These are phyloP conservation scores for Backusella tuberculispora DNA, from an alignment of 192 early-diverging fungal species.

Conservation along the genomic window DNA sequence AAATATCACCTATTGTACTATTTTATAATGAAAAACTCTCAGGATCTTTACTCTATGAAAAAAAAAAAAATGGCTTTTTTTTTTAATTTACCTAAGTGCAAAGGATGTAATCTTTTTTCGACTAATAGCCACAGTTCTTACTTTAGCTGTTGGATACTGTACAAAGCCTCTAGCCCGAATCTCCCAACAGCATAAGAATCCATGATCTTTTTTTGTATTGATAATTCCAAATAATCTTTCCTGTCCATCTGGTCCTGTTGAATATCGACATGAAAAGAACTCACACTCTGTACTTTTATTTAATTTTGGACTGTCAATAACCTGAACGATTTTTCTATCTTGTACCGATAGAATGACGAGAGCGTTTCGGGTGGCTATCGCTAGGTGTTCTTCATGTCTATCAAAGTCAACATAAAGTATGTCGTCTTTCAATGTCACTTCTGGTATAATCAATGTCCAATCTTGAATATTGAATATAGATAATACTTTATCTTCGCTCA, in stretches of 20 bases:
- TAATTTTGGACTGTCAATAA: constrained; percentile 22
- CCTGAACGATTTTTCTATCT: constrained; percentile 14
- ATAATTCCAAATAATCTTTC: constrained; percentile 17
- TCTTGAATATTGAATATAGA: neutral
- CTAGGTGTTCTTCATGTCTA: neutral
- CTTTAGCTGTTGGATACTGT: constrained; percentile 20
- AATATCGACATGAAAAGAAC: constrained; percentile 17
- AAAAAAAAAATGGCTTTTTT: too few relatives aligned
- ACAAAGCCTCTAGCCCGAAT: neutral
- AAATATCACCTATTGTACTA: constrained; percentile 5
- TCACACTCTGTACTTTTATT: constrained; percentile 20
- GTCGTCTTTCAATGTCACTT: neutral
- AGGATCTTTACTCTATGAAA: neutral
- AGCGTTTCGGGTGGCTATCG: neutral
- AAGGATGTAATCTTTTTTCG: constrained; percentile 20
- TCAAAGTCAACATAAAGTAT: constrained; percentile 17
- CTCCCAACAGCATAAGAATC: constrained; percentile 24
- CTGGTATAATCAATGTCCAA: neutral
- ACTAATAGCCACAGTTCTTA: constrained; percentile 16
- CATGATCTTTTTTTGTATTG: constrained; percentile 18
- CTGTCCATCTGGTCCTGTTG: neutral
- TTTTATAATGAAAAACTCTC: neutral
- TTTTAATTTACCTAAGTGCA: neutral
- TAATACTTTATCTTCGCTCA: neutral
- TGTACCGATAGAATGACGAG: constrained; percentile 15